A percentile compares a stretch with the other conserved stretches of the same genome.
These are phyloP conservation scores for Ogataea salicorniae DNA, from an alignment of 805 yeast genomes.

Conservation along the genomic window DNA sequence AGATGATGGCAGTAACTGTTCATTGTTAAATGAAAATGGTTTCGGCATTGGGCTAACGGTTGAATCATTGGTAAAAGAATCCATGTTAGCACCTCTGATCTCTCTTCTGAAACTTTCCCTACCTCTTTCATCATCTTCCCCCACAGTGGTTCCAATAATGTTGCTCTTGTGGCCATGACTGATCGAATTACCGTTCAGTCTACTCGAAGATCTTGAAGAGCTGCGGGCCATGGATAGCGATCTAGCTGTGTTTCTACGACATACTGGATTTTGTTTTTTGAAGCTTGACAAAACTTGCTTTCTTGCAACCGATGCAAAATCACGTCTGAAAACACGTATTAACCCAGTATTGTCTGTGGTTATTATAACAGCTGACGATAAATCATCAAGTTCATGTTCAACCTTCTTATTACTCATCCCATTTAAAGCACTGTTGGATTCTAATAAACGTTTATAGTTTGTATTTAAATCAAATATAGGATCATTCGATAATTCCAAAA, in stretches of 20 bases:
- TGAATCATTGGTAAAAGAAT: constrained; percentile 4
- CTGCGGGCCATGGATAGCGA: constrained; percentile 12
- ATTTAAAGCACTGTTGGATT: not conserved
- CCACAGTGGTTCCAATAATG: too few relatives aligned
- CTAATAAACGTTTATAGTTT: constrained; percentile 9
- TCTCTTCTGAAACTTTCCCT: not conserved
- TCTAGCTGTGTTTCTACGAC: constrained; percentile 3
- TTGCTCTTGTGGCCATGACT: not conserved
- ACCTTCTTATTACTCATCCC: not conserved
- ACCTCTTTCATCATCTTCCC: not conserved
- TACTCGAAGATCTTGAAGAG: constrained; percentile 15
- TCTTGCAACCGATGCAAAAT: constrained; percentile 51
- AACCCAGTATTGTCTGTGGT: constrained; percentile 72
- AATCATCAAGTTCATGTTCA: constrained; percentile 29
- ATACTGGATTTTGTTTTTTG: constrained; percentile 10
- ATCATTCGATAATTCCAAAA: constrained; percentile 71
- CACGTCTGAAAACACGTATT: constrained; percentile 77
- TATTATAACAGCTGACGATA: constrained; percentile 48
- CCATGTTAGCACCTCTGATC: not conserved
- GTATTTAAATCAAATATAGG: constrained; percentile 59
- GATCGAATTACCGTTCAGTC: constrained; percentile 4
- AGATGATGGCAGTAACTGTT: not conserved
- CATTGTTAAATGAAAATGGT: too few relatives aligned
- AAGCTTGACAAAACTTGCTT: constrained; percentile 15
- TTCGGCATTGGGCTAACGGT: not conserved